These are phyloP conservation scores for Aquanectria penicillioides DNA, from an alignment of 2,329 filamentous ascomycete genomes.

Conservation along the genomic window DNA sequence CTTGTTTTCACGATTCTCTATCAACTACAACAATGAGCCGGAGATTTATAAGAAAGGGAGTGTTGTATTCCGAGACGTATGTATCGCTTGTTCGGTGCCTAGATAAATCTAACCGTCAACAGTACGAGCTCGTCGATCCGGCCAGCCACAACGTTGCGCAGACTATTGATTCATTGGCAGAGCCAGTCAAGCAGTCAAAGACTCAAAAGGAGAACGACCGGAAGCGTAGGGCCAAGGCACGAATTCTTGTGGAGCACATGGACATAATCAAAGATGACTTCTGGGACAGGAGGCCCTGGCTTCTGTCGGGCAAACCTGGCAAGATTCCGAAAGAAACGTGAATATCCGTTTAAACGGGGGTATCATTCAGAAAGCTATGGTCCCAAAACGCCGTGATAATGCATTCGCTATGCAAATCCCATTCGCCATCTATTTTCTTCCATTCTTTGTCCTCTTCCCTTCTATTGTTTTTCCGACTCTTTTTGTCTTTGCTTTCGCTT, in stretches of 20 bases:
- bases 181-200: constrained; percentile 71
- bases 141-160: constrained; percentile 56
- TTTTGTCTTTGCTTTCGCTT: constrained; percentile 47
- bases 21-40: constrained; percentile 98
- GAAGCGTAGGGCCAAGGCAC: constrained; percentile 83
- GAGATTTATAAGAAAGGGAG: constrained; percentile 95
- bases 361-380: constrained; percentile 43
- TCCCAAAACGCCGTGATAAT: constrained; percentile 43
- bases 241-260: constrained; percentile 83
- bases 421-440: constrained; percentile 24
- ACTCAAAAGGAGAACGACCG: constrained; percentile 85
- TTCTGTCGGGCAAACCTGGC: constrained; percentile 78
- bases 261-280: constrained; percentile 97
- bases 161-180: constrained; percentile 60
- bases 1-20: constrained; percentile 84
- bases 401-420: constrained; percentile 24
- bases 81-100: constrained; percentile 35
- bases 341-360: constrained; percentile 42
- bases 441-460: constrained; percentile 22
- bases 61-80: constrained; percentile 83
- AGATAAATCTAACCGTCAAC: constrained; percentile 35
- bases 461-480: constrained; percentile 30
- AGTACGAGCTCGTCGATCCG: constrained; percentile 78
- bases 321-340: constrained; percentile 71
- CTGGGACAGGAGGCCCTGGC: constrained; percentile 88